These are phyloP conservation scores for Amauroascus niger DNA, from an alignment of 2,329 filamentous ascomycete species.

Conservation along the genomic window DNA sequence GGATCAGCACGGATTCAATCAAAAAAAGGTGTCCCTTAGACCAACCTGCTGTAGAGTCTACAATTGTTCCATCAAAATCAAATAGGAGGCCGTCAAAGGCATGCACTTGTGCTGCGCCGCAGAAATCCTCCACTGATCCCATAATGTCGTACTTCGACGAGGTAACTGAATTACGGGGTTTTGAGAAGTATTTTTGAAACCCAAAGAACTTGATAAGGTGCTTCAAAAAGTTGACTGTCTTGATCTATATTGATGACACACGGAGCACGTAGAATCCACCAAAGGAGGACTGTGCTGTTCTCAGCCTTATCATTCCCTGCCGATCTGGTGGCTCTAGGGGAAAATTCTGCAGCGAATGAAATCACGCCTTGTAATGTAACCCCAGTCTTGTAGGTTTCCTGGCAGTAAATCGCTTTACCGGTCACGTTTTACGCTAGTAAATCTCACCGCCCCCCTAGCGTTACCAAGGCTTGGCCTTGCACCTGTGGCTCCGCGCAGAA, in stretches of 20 bases:
- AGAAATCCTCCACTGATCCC: constrained; percentile 27
- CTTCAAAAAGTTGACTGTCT: background rate
- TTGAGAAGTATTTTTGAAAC: background rate
- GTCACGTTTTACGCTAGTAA: background rate
- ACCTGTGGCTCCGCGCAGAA: background rate
- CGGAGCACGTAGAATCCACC: too few species aligned
- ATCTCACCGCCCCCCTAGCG: background rate
- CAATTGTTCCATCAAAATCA: constrained; percentile 42
- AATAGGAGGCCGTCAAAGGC: constrained; percentile 39
- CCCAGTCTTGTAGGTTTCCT: background rate
- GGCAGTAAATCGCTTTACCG: too few species aligned
- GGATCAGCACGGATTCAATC: constrained; percentile 20
- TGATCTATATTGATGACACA: too few species aligned
- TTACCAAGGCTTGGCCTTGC: background rate
- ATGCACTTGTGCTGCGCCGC: constrained; percentile 31
- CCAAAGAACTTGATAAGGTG: background rate
- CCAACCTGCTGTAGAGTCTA: constrained; percentile 40
- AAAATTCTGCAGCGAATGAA: background rate
- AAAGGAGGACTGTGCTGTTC: background rate
- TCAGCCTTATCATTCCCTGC: background rate
- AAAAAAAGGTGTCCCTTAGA: background rate
- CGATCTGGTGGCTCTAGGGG: background rate
- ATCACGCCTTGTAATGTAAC: background rate
- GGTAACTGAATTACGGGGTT: background rate
- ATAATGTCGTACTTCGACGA: constrained; percentile 1